Base-by-base conservation (phyloP, 148 eudicot species). In the Pouteria glomerata region DNA sequence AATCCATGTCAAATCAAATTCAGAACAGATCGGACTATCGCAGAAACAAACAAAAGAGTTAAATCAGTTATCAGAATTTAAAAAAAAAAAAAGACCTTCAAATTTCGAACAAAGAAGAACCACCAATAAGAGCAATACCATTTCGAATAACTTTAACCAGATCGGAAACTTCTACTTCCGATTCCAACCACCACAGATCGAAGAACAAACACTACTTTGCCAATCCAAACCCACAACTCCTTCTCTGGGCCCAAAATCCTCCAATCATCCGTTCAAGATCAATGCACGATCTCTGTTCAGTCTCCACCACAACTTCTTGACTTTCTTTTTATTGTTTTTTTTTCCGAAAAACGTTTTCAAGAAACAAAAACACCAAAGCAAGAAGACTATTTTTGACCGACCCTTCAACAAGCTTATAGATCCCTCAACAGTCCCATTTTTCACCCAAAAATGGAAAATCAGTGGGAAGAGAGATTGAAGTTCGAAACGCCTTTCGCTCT, bases 41-140 rank as follows among this genome's bases (percentile, higher is more conserved):
- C 0, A 52, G 76, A 69, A 53, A 24, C 3, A 69, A 24, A 55
- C 37, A 48, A 68, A 52, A 15, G 37, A 55, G 34, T 6, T 18
- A 21, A 60, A 33, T 37, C 41, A 16, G 19, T 33, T 60, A 1
- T 8, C 65, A 60, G 62, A 81, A 77, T 70, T 70, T 27, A 55
- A 23, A 14, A 21, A 68, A 53, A 31, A 64, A 77, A 47, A 37
- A 12, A 2, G 31, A 69, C 24, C 56, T 21, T 65, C 61, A 61
- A 70, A 50, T 34, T 23, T 18, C 59, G 70, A 16, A 56, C 34
- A 14, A 56, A 29, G 34, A 51, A 59, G 42, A 65, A 60, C n/a
- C n/a, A n/a, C n/a, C n/a, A 2, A 69, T 16, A 51, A 65, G 16
- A 19, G n/a, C 59, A 51, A 48, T 85, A 87, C 91, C 91, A 87